These are phyloP conservation scores for Yamadazyma kitorensis DNA, from an alignment of 805 yeast genomes.

Conservation along the genomic window DNA sequence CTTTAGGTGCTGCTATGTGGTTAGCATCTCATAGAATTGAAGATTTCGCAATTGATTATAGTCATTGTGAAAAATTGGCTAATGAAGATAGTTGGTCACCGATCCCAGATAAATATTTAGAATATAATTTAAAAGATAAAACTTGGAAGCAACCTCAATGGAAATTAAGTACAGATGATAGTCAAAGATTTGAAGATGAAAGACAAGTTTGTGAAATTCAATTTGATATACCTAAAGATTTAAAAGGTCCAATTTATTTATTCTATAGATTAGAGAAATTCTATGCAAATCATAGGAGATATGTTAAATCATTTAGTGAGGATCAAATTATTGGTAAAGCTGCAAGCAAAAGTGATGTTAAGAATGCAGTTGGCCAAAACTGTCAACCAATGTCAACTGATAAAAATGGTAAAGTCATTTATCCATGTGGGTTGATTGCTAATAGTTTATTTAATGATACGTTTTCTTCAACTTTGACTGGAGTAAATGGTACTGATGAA, in stretches of 20 bases:
- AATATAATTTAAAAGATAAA: constrained; percentile 30
- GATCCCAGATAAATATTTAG: constrained; percentile 36
- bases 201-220: constrained; percentile 45
- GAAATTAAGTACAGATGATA: constrained; percentile 36
- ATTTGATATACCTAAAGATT: constrained; percentile 30
- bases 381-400: constrained; percentile 40
- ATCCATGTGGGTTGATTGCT: constrained; percentile 85
- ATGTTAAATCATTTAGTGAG: constrained; percentile 41
- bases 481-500: constrained; percentile 33
- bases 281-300: constrained; percentile 44
- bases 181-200: constrained; percentile 48
- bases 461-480: constrained; percentile 30
- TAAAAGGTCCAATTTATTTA: constrained; percentile 40
- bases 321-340: constrained; percentile 42
- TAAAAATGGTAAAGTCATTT: constrained; percentile 48
- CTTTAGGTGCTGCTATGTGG: constrained; percentile 49
- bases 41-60: constrained; percentile 40
- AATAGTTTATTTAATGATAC: constrained; percentile 80
- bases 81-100: constrained; percentile 29
- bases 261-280: constrained; percentile 41
- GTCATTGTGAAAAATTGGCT: constrained; percentile 39
- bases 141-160: constrained; percentile 26
- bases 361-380: constrained; percentile 43
- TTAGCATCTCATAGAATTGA: constrained; percentile 37
- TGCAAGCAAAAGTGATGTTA: constrained; percentile 31